A percentile compares a stretch with the other conserved stretches of the same genome.
Conservation (phyloP, 768 basidiomycete species). For the Hortiboletus flavorubellus region DNA sequence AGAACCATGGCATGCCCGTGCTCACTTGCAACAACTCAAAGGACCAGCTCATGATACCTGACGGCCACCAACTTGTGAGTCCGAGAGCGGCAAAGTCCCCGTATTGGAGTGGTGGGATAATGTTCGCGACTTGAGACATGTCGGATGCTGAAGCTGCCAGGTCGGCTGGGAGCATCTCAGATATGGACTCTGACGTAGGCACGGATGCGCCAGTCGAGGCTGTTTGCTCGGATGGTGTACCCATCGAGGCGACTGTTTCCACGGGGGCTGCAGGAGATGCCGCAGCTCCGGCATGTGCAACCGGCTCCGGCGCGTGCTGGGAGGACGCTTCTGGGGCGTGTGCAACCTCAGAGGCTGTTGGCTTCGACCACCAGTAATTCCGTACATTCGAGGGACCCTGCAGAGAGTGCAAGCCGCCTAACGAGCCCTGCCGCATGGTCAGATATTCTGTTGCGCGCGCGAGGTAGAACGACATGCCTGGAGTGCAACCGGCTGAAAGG, state of each 20-base stretch:
- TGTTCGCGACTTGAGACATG: conserved; percentile 23
- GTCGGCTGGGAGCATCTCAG: conserved; percentile 8
- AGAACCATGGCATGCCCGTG: conserved; percentile 78
- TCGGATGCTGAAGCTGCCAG: conserved; percentile 5
- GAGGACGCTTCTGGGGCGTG: background rate
- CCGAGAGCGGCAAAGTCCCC: conserved; percentile 73
- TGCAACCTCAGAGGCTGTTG: conserved; percentile 4
- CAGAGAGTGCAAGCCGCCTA: conserved; percentile 1
- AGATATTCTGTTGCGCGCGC: background rate
- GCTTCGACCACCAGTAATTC: conserved; percentile 34
- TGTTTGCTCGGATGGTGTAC: background rate
- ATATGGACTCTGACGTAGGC: conserved; percentile 5
- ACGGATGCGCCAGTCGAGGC: background rate
- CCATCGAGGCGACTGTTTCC: background rate
- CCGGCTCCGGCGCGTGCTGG: conserved; percentile 8
- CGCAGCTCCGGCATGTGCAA: background rate
- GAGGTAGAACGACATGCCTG: conserved; percentile 17
- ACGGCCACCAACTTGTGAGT: conserved; percentile 62
- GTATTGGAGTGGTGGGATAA: conserved; percentile 54
- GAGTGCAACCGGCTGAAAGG: conserved; percentile 8
- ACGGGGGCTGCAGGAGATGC: background rate
- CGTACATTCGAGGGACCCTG: conserved; percentile 19
- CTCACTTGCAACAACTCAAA: conserved; percentile 68
- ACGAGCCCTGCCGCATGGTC: conserved; percentile 5
- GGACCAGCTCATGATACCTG: conserved; percentile 58